These are phyloP conservation scores for Mortierella sp. DNA, from an alignment of 371 early-diverging fungal species.

Conservation along the genomic window DNA sequence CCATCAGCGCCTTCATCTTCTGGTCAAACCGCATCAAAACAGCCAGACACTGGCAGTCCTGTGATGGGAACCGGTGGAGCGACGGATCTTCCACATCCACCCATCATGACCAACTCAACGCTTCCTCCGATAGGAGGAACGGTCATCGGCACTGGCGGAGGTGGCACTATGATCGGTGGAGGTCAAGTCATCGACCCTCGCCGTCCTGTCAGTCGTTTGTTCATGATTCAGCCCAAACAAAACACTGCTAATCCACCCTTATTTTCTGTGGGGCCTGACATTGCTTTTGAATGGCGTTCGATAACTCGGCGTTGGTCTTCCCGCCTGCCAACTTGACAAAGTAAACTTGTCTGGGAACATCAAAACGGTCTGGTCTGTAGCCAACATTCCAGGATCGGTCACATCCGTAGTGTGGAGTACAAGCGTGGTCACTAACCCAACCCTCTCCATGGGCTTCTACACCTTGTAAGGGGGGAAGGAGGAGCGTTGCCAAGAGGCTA, in stretches of 20 bases:
- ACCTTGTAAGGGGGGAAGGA: constrained; percentile 24
- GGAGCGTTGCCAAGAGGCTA: too few relatives aligned
- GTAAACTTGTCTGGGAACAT: constrained; percentile 24
- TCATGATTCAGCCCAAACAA: constrained; percentile 46
- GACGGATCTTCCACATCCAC: neutral
- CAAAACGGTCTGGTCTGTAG: constrained; percentile 40
- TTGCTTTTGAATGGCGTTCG: constrained; percentile 44
- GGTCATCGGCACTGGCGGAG: constrained; percentile 7
- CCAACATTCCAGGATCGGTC: constrained; percentile 35
- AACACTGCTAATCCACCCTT: constrained; percentile 36
- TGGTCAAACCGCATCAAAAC: neutral
- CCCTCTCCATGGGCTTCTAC: constrained; percentile 47
- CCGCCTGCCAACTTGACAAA: constrained; percentile 35
- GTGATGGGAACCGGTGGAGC: constrained; percentile 13
- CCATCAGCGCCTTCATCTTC: constrained; percentile 1
- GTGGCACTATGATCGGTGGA: constrained; percentile 18
- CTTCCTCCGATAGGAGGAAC: constrained; percentile 8
- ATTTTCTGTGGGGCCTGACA: constrained; percentile 33
- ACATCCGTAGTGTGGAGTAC: constrained; percentile 46
- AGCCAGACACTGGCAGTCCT: constrained; percentile 13
- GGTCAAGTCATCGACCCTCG: constrained; percentile 36
- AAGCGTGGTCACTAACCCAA: constrained; percentile 5
- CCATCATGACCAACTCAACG: constrained; percentile 4
- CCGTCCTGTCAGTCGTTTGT: constrained; percentile 37
- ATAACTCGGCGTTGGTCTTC: constrained; percentile 38